Evolutionary conservation across 805 yeast genomes (phyloP).

Genomic region (Wickerhamiella dianesei): DNA sequence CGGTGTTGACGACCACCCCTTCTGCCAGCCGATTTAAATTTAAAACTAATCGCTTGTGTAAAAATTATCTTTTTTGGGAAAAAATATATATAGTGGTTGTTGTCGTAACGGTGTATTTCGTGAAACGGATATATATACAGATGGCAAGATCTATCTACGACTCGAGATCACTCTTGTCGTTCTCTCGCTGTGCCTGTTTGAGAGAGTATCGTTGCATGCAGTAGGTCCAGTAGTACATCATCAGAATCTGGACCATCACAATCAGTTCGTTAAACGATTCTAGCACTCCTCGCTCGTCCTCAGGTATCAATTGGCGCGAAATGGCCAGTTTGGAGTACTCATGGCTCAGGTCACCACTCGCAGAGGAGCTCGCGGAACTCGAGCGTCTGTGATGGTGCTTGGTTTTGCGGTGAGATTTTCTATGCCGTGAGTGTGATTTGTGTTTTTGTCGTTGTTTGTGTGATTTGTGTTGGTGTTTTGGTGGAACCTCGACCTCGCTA

Average conservation of each 20-base stretch:
- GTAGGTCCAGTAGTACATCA: neutral
- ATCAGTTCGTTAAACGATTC: neutral
- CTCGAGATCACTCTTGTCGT: neutral
- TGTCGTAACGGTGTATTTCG: neutral
- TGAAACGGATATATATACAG: neutral
- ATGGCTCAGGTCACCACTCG: neutral
- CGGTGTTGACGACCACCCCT: constrained; percentile 58
- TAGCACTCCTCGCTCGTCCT: neutral
- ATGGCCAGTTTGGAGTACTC: neutral
- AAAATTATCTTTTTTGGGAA: too few relatives aligned
- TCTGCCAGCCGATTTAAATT: constrained; percentile 10
- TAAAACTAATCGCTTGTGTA: too few relatives aligned
- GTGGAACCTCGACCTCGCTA: neutral
- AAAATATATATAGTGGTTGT: too few relatives aligned
- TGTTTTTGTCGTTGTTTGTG: neutral
- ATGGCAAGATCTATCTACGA: neutral
- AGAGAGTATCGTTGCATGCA: neutral
- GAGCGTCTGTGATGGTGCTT: neutral
- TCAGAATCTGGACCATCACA: neutral
- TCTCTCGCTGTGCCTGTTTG: neutral
- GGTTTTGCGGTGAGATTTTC: neutral
- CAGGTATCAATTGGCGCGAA: neutral
- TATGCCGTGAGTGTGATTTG: neutral
- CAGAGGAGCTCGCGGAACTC: neutral
- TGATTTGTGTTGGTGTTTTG: neutral